Evolutionary conservation across 2,329 filamentous ascomycete species (phyloP).

Genomic region (Neofusicoccum laricinum): DNA sequence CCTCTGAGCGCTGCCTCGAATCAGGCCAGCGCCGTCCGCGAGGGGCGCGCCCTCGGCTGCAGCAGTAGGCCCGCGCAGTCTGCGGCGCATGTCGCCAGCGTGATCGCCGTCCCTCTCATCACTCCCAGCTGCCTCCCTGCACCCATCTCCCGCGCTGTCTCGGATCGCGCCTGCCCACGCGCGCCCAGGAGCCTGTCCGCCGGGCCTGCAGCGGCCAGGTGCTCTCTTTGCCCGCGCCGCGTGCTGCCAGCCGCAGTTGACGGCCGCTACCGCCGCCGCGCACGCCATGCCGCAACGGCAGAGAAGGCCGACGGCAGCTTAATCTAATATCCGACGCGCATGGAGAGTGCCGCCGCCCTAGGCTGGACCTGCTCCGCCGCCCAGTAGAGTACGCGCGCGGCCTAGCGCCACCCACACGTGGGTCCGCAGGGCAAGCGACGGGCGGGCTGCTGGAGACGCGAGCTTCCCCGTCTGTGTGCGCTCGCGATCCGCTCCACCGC

Average conservation of each 20-base stretch:
- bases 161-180: background rate
- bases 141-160: slow-evolving; percentile 7
- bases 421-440: background rate
- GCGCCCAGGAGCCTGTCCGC: background rate
- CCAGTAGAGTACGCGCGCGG: background rate
- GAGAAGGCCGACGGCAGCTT: background rate
- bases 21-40: background rate
- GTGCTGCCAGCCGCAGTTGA: background rate
- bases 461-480: slow-evolving; percentile 2
- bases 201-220: background rate
- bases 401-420: background rate
- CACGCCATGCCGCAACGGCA: background rate
- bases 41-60: background rate
- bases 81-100: background rate
- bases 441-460: background rate
- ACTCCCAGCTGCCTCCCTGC: background rate
- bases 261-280: background rate
- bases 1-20: background rate
- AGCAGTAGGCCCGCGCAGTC: background rate
- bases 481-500: no score
- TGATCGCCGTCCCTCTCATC: background rate
- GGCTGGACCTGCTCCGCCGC: no score
- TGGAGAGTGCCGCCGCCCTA: no score
- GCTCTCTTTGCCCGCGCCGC: background rate
- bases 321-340: background rate